These are phyloP conservation scores for Arthrocladium fulminans DNA, from an alignment of 2,329 filamentous ascomycete species.

Conservation along the genomic window DNA sequence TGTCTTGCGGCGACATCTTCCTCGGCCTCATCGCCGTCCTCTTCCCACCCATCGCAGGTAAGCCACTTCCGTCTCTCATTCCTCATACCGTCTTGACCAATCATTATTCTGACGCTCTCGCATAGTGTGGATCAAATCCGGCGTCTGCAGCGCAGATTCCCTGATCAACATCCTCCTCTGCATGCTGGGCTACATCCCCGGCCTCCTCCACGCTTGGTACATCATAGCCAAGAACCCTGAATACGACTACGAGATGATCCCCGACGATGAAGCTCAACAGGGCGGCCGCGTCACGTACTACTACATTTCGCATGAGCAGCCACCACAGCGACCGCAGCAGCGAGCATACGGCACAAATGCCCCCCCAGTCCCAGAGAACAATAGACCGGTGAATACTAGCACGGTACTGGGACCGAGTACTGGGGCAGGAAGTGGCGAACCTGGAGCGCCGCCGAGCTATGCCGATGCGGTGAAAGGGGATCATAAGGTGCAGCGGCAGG, in stretches of 20 bases:
- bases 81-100: conserved; percentile 4
- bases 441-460: conserved; percentile 66
- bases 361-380: conserved; percentile 15
- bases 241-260: conserved; percentile 59
- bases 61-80: conserved; percentile 20
- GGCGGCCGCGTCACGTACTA: conserved; percentile 62
- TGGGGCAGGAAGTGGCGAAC: conserved; percentile 36
- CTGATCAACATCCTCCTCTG: conserved; percentile 93
- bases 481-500: conserved; percentile 72
- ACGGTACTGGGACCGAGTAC: conserved; percentile 28
- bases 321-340: conserved; percentile 25
- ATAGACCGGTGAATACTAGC: conserved; percentile 21
- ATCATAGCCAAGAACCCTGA: conserved; percentile 90
- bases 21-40: conserved; percentile 38
- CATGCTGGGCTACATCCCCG: conserved; percentile 68
- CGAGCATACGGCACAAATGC: conserved; percentile 34
- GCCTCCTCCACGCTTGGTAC: conserved; percentile 93
- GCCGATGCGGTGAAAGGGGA: conserved; percentile 83
- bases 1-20: conserved; percentile 29
- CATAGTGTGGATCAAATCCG: conserved; percentile 89
- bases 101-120: conserved; percentile 6
- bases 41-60: conserved; percentile 40
- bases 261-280: conserved; percentile 47
- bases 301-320: conserved; percentile 51
- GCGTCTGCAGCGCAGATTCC: conserved; percentile 84